Conservation (phyloP, 345 rosid species). For the Euclidium syriacum region DNA sequence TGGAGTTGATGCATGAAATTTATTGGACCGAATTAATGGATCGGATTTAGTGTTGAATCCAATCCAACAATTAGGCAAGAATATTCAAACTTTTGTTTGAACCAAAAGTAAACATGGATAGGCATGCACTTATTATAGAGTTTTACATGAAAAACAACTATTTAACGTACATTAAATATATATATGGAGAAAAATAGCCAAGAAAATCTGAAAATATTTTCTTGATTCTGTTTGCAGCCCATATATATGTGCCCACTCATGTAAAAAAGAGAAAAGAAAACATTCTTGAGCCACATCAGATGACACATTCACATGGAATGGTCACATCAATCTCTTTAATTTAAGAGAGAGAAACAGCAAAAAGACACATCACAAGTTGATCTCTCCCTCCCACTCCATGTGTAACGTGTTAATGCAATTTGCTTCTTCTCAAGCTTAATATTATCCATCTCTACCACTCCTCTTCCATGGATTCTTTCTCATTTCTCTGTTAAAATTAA, state of each 20-base stretch:
- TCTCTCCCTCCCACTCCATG: constrained; percentile 25
- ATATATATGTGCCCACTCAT: constrained; percentile 34
- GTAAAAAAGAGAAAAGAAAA: constrained; percentile 1
- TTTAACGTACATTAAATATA: constrained; percentile 7
- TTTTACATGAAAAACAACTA: constrained; percentile 11
- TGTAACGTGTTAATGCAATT: constrained; percentile 22
- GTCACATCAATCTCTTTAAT: constrained; percentile 31
- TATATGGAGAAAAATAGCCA: constrained; percentile 20
- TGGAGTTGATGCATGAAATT: no score
- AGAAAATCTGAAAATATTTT: constrained; percentile 28
- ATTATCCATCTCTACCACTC: constrained; percentile 24
- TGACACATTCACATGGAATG: constrained; percentile 34
- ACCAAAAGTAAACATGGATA: constrained; percentile 24
- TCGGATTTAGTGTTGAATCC: no score
- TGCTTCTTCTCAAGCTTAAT: constrained; percentile 24
- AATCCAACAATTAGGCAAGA: no score
- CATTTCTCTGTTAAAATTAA: constrained; percentile 17
- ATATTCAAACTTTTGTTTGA: constrained; percentile 26
- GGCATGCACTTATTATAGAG: constrained; percentile 9
- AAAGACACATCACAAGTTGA: constrained; percentile 34
- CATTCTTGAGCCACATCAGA: constrained; percentile 29
- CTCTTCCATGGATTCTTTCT: constrained; percentile 17
- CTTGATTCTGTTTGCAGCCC: constrained; percentile 28
- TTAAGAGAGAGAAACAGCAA: constrained; percentile 30
- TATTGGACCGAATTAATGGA: no score